phyloP scores from a whole-genome alignment of 106 monocot genomes.

The Dendrobium nobile region DNA sequence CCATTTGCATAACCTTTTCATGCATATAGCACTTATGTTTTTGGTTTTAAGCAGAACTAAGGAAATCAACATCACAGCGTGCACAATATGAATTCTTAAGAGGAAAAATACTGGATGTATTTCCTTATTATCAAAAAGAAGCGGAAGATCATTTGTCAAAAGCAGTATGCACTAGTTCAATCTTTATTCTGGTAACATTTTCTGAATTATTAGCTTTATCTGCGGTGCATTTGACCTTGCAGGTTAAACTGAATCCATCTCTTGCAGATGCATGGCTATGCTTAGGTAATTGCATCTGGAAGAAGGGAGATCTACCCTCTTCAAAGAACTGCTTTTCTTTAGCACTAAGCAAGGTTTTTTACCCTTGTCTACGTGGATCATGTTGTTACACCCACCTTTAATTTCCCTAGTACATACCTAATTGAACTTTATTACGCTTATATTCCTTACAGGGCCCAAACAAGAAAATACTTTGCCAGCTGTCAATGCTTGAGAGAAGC shows the following conservation, averaged over 20 bases:
- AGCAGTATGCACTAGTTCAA: slow-evolving; percentile 44
- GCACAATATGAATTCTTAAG: slow-evolving; percentile 53
- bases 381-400: neutral
- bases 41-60: slow-evolving; percentile 32
- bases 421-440: slow-evolving; percentile 1
- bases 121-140: slow-evolving; percentile 65
- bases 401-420: neutral
- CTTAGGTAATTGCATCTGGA: slow-evolving; percentile 96
- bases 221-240: slow-evolving; percentile 26
- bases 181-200: slow-evolving; percentile 6
- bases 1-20: neutral
- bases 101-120: slow-evolving; percentile 61
- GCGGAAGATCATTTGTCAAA: slow-evolving; percentile 83
- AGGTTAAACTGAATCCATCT: slow-evolving; percentile 96
- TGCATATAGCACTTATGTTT: neutral
- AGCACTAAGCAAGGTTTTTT: slow-evolving; percentile 74
- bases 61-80: slow-evolving; percentile 42
- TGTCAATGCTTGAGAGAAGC: slow-evolving; percentile 97
- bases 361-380: neutral
- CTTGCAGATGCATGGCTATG: slow-evolving; percentile 94
- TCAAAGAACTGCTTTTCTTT: slow-evolving; percentile 84
- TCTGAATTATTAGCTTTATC: slow-evolving; percentile 7
- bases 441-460: slow-evolving; percentile 55
- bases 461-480: slow-evolving; percentile 81
- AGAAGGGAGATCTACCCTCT: slow-evolving; percentile 81